Evolutionary conservation across 2,329 filamentous ascomycete genomes (phyloP).

Genomic region (Fusarium mangiferae): DNA sequence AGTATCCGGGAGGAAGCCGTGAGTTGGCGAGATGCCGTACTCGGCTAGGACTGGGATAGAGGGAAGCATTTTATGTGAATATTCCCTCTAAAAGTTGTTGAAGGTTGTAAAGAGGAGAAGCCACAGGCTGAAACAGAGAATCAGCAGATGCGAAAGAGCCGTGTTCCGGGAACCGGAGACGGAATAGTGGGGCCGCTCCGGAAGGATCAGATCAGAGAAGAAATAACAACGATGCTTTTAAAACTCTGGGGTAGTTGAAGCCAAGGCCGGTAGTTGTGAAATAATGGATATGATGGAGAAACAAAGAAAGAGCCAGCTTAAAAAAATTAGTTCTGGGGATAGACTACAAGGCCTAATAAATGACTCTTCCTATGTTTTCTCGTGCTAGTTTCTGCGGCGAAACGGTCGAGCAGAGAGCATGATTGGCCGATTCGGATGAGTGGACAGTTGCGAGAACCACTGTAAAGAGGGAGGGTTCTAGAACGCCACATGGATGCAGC

Average conservation of each 20-base stretch:
- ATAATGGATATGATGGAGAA: conserved; percentile 21
- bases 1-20: conserved; percentile 89
- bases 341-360: conserved; percentile 24
- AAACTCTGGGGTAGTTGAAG: conserved; percentile 13
- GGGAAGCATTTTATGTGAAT: conserved; percentile 57
- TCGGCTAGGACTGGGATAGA: conserved; percentile 73
- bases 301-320: not conserved
- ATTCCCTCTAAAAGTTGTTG: not conserved
- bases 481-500: conserved; percentile 2
- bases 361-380: conserved; percentile 34
- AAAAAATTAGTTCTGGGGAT: conserved; percentile 4
- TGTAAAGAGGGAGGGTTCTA: conserved; percentile 6
- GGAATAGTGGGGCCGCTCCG: conserved; percentile 39
- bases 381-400: conserved; percentile 35
- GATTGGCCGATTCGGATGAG: conserved; percentile 44
- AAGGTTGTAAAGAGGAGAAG: conserved; percentile 6
- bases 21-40: conserved; percentile 80
- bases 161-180: conserved; percentile 31
- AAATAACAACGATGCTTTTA: not conserved
- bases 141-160: conserved; percentile 12
- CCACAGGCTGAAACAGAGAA: not conserved
- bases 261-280: conserved; percentile 6
- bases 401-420: conserved; percentile 35
- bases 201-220: conserved; percentile 7
- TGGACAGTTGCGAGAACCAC: conserved; percentile 32